Conservation (phyloP, 1,284 basidiomycete species). For the Abortiporus biennis region DNA sequence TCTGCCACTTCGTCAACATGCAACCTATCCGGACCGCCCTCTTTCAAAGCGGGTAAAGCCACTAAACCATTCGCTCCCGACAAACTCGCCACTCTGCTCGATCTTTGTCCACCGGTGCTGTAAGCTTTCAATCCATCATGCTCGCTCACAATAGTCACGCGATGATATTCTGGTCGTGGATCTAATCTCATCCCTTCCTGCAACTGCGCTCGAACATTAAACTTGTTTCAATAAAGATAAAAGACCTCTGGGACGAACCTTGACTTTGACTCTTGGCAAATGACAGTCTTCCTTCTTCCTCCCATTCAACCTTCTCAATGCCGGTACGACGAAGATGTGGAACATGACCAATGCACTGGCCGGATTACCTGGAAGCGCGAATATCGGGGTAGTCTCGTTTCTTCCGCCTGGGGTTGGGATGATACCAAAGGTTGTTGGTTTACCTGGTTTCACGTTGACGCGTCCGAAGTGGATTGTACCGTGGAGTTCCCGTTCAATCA, state of each 20-base stretch:
- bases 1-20: constrained; percentile 48
- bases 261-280: constrained; percentile 59
- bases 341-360: constrained; percentile 87
- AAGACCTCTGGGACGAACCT: no score
- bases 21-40: constrained; percentile 34
- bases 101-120: constrained; percentile 83
- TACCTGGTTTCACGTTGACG: constrained; percentile 66
- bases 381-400: constrained; percentile 48
- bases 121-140: constrained; percentile 51
- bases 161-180: constrained; percentile 76
- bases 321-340: constrained; percentile 80
- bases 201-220: constrained; percentile 33
- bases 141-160: constrained; percentile 53
- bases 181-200: constrained; percentile 62
- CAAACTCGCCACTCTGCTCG: constrained; percentile 72
- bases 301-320: constrained; percentile 68
- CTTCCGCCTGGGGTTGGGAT: constrained; percentile 38
- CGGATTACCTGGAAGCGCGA: constrained; percentile 86
- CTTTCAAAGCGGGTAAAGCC: constrained; percentile 47
- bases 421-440: constrained; percentile 85
- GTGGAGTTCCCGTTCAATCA: constrained; percentile 72
- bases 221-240: no score
- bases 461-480: constrained; percentile 81
- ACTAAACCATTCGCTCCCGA: constrained; percentile 75
- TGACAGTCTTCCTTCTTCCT: constrained; percentile 50